Percentiles rank a stretch among this genome's conserved stretches.
These are phyloP conservation scores for Penicillium desertorum DNA, from an alignment of 495 filamentous ascomycete species.

Conservation along the genomic window DNA sequence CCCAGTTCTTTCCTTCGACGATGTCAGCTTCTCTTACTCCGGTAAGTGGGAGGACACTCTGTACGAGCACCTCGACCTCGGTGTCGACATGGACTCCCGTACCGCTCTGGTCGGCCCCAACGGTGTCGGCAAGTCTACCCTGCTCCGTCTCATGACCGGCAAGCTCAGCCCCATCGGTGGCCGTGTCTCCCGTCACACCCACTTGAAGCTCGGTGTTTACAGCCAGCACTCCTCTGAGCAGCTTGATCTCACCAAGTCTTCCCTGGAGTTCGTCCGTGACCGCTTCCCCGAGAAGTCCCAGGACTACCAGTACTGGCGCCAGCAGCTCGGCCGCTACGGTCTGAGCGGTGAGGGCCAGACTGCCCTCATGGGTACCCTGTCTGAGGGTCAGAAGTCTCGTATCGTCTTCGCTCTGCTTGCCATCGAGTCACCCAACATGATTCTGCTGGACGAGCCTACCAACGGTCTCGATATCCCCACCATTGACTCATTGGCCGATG, in stretches of 20 bases:
- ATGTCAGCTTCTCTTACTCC: conserved; percentile 97
- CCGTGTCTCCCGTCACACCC: conserved; percentile 84
- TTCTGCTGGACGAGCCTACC: conserved; percentile 96
- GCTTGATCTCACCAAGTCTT: conserved; percentile 95
- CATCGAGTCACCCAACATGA: conserved; percentile 96
- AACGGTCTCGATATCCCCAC: conserved; percentile 99
- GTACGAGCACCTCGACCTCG: conserved; percentile 94
- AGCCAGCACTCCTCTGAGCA: conserved; percentile 97
- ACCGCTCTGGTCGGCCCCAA: conserved; percentile 97
- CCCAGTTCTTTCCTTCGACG: conserved; percentile 92
- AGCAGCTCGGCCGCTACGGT: conserved; percentile 93
- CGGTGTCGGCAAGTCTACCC: conserved; percentile 99
- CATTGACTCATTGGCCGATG: conserved; percentile 95
- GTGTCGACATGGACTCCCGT: conserved; percentile 99
- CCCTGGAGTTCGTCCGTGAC: conserved; percentile 95
- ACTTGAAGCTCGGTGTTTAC: conserved; percentile 98
- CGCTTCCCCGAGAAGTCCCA: conserved; percentile 86
- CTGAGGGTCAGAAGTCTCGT: conserved; percentile 94
- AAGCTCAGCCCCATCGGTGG: conserved; percentile 84
- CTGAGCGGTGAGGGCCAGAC: conserved; percentile 91
- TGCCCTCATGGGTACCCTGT: conserved; percentile 94
- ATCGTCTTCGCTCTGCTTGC: conserved; percentile 97
- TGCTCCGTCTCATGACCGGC: conserved; percentile 96
- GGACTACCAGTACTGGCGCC: conserved; percentile 99
- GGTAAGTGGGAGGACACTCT: conserved; percentile 86